Percentiles rank a stretch among this genome's conserved stretches.
Conservation (phyloP, 106 monocot species). For the Dendrobium huoshanense region DNA sequence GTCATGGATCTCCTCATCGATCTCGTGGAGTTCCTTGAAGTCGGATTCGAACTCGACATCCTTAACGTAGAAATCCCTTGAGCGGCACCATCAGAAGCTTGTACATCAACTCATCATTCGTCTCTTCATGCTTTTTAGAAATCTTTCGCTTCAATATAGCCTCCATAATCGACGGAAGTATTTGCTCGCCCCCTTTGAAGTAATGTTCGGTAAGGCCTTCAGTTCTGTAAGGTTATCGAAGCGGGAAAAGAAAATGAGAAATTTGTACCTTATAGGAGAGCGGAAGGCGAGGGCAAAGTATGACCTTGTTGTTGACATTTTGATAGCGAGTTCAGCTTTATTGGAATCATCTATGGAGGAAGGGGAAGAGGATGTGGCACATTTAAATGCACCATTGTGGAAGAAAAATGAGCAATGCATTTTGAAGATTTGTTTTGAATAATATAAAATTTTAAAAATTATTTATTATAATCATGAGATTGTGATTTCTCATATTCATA, state of each 20-base stretch:
- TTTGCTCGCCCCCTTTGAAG: conserved; percentile 51
- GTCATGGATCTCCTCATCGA: conserved; percentile 78
- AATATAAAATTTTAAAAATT: too few species aligned
- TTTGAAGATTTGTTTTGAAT: too few species aligned
- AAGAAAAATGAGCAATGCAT: too few species aligned
- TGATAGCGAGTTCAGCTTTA: conserved; percentile 2
- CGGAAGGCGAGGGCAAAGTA: too few species aligned
- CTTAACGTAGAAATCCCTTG: conserved; percentile 18
- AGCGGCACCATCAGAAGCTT: conserved; percentile 55
- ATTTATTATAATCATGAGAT: too few species aligned
- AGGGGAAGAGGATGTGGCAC: not conserved
- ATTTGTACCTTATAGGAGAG: not conserved
- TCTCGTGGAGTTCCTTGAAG: conserved; percentile 73
- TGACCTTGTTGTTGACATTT: conserved; percentile 35
- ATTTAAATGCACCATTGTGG: not conserved
- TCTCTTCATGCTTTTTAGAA: conserved; percentile 54
- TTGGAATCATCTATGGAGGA: conserved; percentile 12
- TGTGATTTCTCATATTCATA: too few species aligned
- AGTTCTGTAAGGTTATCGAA: conserved; percentile 31
- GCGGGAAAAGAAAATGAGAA: not conserved
- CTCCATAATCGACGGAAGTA: conserved; percentile 41
- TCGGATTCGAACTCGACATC: conserved; percentile 82
- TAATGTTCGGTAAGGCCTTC: conserved; percentile 53
- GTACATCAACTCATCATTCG: conserved; percentile 76
- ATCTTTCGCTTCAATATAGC: conserved; percentile 45